Evolutionary conservation across 805 yeast genomes (phyloP).

Genomic region (Zygosaccharomyces rouxii): DNA sequence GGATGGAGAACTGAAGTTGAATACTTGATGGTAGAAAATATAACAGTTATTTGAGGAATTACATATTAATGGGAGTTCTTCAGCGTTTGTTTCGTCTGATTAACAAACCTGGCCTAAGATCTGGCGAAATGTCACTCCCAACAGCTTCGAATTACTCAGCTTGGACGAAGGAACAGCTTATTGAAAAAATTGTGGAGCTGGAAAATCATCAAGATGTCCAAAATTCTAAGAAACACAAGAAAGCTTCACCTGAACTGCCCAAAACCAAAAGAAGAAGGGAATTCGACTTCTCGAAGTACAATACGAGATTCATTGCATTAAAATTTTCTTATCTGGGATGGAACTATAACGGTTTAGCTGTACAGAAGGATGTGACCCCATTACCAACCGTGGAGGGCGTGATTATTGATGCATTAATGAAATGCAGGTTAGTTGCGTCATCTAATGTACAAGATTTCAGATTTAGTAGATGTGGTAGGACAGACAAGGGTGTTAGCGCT

Average conservation of each 20-base stretch:
- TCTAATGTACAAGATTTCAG: slow-evolving; percentile 57
- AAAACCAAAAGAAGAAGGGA: slow-evolving; percentile 37
- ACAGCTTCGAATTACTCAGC: slow-evolving; percentile 41
- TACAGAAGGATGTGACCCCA: slow-evolving; percentile 70
- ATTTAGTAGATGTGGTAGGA: slow-evolving; percentile 90
- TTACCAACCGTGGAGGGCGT: slow-evolving; percentile 83
- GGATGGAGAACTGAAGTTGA: neutral
- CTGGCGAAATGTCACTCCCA: slow-evolving; percentile 1
- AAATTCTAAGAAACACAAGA: neutral
- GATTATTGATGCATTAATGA: slow-evolving; percentile 65
- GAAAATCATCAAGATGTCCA: slow-evolving; percentile 36
- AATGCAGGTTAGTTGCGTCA: slow-evolving; percentile 60
- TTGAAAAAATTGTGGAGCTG: slow-evolving; percentile 51
- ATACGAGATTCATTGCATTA: slow-evolving; percentile 68
- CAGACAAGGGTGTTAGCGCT: slow-evolving; percentile 96
- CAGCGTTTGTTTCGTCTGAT: slow-evolving; percentile 4
- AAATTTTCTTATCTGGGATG: slow-evolving; percentile 88
- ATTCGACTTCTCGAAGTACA: slow-evolving; percentile 63
- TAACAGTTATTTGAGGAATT: neutral
- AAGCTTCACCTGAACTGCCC: slow-evolving; percentile 7
- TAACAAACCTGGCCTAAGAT: neutral
- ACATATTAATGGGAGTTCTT: slow-evolving; percentile 7
- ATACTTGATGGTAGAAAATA: neutral
- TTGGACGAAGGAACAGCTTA: slow-evolving; percentile 66
- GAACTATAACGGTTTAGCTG: slow-evolving; percentile 88